phyloP scores from a whole-genome alignment of 2,329 filamentous ascomycete genomes.

The Neofusicoccum kwambonambiense region DNA sequence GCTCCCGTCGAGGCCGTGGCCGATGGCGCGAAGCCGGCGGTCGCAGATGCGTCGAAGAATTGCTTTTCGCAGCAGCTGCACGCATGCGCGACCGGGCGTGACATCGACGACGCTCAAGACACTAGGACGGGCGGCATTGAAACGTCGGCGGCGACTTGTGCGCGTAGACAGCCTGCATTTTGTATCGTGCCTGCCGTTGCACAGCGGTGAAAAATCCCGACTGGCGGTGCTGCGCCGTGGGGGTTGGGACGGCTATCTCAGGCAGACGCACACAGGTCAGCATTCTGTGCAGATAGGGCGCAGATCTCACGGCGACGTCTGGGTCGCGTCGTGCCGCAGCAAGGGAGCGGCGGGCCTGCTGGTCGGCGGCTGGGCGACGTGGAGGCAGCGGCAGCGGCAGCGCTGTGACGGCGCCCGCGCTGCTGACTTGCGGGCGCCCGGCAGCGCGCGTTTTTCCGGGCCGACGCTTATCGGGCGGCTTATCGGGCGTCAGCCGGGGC shows the following conservation, averaged over 20 bases:
- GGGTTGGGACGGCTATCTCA: neutral
- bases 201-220: neutral
- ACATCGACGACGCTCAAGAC: neutral
- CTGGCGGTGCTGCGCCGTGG: neutral
- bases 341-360: no score
- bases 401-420: no score
- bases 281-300: no score
- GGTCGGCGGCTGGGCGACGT: no score
- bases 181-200: neutral
- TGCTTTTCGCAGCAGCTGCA: neutral
- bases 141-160: neutral
- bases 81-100: neutral
- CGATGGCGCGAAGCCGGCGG: neutral
- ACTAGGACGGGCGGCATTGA: neutral
- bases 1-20: neutral
- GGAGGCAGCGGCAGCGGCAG: no score
- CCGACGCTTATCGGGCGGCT: neutral
- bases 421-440: neutral
- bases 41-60: neutral
- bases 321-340: no score
- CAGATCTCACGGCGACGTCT: no score
- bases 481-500: neutral
- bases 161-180: neutral
- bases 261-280: no score
- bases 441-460: neutral